These are phyloP conservation scores for Picochlorum sp. DNA, from an alignment of 139 green algal species.

Conservation along the genomic window DNA sequence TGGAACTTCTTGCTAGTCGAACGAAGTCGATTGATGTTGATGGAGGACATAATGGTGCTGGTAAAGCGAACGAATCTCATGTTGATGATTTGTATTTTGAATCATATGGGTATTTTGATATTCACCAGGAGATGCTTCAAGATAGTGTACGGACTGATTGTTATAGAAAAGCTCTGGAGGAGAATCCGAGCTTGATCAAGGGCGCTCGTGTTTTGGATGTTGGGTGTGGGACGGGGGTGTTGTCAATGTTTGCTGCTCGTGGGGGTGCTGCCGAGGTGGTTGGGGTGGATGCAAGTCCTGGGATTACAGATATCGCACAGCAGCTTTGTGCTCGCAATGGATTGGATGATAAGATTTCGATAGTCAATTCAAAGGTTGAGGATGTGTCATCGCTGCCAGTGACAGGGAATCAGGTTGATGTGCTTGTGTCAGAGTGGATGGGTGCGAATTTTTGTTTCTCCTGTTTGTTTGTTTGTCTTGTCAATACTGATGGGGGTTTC, in stretches of 20 bases:
- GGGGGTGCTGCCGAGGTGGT: slow-evolving; percentile 68
- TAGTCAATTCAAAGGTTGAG: slow-evolving; percentile 63
- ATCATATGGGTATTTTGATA: slow-evolving; percentile 80
- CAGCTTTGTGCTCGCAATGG: slow-evolving; percentile 42
- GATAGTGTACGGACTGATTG: slow-evolving; percentile 74
- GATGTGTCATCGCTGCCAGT: slow-evolving; percentile 27
- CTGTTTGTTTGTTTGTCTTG: too few relatives aligned
- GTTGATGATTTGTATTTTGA: slow-evolving; percentile 67
- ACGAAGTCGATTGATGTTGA: neutral
- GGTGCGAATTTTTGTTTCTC: neutral
- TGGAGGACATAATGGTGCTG: neutral
- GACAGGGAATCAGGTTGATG: slow-evolving; percentile 50
- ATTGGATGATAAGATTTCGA: slow-evolving; percentile 46
- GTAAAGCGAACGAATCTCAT: neutral
- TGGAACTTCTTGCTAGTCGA: neutral
- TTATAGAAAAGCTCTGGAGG: slow-evolving; percentile 68
- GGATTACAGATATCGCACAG: slow-evolving; percentile 52
- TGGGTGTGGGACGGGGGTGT: slow-evolving; percentile 88
- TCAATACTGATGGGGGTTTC: too few relatives aligned
- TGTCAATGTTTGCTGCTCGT: slow-evolving; percentile 84
- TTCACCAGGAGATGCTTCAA: slow-evolving; percentile 84
- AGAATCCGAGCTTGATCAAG: slow-evolving; percentile 62
- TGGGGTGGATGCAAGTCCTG: slow-evolving; percentile 38
- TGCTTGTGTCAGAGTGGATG: slow-evolving; percentile 97
- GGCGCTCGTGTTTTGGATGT: slow-evolving; percentile 80